phyloP scores from a whole-genome alignment of 2,329 filamentous ascomycete species.

The Monilinia aucupariae region DNA sequence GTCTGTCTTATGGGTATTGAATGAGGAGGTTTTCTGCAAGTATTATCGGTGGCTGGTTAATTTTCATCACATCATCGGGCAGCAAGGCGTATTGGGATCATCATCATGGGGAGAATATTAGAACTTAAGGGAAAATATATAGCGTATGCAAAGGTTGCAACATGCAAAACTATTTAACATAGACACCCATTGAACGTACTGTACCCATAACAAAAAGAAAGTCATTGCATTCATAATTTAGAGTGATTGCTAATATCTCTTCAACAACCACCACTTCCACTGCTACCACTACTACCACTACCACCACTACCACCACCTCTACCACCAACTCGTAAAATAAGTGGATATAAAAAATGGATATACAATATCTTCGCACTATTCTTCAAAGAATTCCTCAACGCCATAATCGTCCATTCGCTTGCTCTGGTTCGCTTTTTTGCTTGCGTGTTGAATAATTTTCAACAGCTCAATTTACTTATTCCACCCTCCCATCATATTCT shows the following conservation, averaged over 20 bases:
- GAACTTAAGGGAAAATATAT: too few species aligned
- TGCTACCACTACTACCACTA: not conserved
- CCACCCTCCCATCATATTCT: not conserved
- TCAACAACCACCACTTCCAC: not conserved
- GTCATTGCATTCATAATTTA: slow-evolving; percentile 12
- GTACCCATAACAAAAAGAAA: not conserved
- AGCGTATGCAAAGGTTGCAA: too few species aligned
- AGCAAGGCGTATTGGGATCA: not conserved
- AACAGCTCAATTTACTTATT: not conserved
- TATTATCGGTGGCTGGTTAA: not conserved
- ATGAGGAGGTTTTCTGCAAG: too few species aligned
- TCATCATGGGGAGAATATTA: not conserved
- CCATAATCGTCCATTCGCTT: not conserved
- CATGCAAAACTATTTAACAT: too few species aligned
- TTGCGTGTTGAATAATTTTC: too few species aligned
- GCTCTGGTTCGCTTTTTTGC: slow-evolving; percentile 1
- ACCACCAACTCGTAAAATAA: not conserved
- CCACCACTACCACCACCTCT: not conserved
- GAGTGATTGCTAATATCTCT: not conserved
- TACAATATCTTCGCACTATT: slow-evolving; percentile 9
- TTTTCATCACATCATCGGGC: not conserved
- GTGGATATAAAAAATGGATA: not conserved
- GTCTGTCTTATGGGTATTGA: not conserved
- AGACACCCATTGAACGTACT: not conserved
- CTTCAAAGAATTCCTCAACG: slow-evolving; percentile 7